phyloP scores from a whole-genome alignment of 768 basidiomycete genomes.

The Suillus occidentalis region DNA sequence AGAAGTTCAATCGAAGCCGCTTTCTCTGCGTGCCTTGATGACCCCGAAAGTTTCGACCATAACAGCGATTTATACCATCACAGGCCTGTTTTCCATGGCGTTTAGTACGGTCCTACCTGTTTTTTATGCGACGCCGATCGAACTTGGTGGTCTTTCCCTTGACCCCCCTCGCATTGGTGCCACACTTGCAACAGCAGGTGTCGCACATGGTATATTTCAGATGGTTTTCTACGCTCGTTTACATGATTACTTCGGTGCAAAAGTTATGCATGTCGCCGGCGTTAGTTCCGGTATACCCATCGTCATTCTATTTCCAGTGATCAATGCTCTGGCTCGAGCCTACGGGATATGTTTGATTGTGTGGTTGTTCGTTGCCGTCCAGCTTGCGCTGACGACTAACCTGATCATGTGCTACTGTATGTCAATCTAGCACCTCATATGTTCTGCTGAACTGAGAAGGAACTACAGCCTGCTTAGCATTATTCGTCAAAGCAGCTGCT shows the following conservation, averaged over 20 bases:
- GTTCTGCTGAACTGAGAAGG: neutral
- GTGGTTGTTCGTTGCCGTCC: conserved; percentile 30
- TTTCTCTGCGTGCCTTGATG: conserved; percentile 51
- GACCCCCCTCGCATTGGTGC: conserved; percentile 31
- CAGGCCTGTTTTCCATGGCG: conserved; percentile 64
- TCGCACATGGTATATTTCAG: conserved; percentile 47
- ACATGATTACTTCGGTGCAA: conserved; percentile 55
- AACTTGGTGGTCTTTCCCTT: conserved; percentile 29
- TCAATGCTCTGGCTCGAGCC: conserved; percentile 25
- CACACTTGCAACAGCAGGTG: conserved; percentile 25
- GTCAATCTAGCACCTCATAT: conserved; percentile 6
- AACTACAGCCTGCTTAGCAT: neutral
- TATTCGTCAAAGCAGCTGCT: conserved; percentile 6
- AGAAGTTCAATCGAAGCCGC: conserved; percentile 20
- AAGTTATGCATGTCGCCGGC: conserved; percentile 29
- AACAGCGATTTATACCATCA: conserved; percentile 57
- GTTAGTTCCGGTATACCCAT: conserved; percentile 30
- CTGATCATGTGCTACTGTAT: conserved; percentile 34
- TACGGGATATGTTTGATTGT: conserved; percentile 21
- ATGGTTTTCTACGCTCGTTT: conserved; percentile 59
- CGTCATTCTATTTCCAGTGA: conserved; percentile 33
- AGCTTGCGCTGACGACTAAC: conserved; percentile 22
- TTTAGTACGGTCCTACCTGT: conserved; percentile 46
- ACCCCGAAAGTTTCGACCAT: conserved; percentile 55
- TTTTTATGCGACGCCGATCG: conserved; percentile 32